Evolutionary conservation across 2,329 filamentous ascomycete genomes (phyloP), one percentile per base, ranked within the genome.

Genomic region (Epichloe gansuensis): DNA sequence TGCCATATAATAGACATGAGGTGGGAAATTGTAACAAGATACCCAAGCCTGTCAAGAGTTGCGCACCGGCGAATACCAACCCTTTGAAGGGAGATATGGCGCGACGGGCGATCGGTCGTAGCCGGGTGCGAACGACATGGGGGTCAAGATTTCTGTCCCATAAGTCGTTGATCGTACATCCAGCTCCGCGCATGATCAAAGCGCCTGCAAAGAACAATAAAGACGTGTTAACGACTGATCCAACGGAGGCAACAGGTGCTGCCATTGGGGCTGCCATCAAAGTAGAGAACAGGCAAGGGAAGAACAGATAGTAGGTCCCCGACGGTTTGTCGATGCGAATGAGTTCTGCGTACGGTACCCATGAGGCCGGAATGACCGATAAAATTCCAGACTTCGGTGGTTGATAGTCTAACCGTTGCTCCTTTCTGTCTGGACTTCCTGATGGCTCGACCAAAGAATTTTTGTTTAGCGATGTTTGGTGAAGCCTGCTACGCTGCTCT

Each of bases 71-170:
- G 65, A 86, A 95, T 23, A 82, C 72, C 3, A 93, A 68, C 2
- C 81, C 89, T n/a, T 82, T 73, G 60, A 80, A 76, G 0, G 87
- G 86, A 3, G 81, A 83, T 49, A 95, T 72, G 50, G 89, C 89
- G 37, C 86, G 78, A 12, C 90, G 80, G 1, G 90, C 88, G 55
- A 95, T 86, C 3, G 90, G 90, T 15, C 90, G 83, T 35, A 88
- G 73, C 13, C 84, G 80, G 5, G 88, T 94, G 47, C 90, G 80
- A 2, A 78, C 70, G 13, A 95, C 89, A 57, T 89, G 80, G 6
- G 86, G 84, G 67, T 95, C 90, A 15, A 95, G 82, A 60, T 93
- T 86, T 52, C 88, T 81, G 67, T 95, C 90, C 86, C 88, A 91
- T 49, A 94, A 80, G 65, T 95, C 90, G 65, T 95, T 95, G 70